Evolutionary conservation across 148 eudicot species (phyloP), one percentile per base, ranked within the genome.

Genomic region (Nepenthes gracilis): DNA sequence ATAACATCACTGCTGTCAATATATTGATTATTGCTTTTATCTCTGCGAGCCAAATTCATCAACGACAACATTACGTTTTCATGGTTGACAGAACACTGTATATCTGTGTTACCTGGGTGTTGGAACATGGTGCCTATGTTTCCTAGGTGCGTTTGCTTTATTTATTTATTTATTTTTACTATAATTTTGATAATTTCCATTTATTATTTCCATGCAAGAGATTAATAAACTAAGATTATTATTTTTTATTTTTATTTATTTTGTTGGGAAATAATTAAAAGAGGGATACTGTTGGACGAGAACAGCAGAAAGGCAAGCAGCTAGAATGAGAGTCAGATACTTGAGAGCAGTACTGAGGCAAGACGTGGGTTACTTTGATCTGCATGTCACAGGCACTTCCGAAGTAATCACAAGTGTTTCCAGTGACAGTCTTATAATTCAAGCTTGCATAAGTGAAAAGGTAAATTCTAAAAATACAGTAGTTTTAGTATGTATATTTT

Each of bases 241-340:
- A 34, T 37, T 3, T 23, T 23, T 23, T 64, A 40, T 40, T 40
- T 3, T 40, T 3, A n/a, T n/a, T n/a, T n/a, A n/a, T n/a, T n/a
- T n/a, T n/a, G n/a, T 3, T 40, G 45, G 45, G 45, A 8, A 40
- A 3, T 40, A 4, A 40, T 40, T 3, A 3, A 40, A 4, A 75
- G 79, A 75, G 68, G 79, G 79, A 36, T 75, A 70, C 55, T 75
- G 75, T 35, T 75, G 79, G 79, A 61, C 75, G 55, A 68, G 80
- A 72, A 71, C 76, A 37, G 80, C 63, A 15, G 76, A 76, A 60
- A 72, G 80, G 40, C 80, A 76, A 36, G 76, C 80, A n/a, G 36
- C 69, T 32, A 50, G 64, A 54, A 37, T 76, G 67, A 61, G 80
- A 52, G 47, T 50, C 10, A 69, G 55, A 8, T 72, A 72, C 58